Evolutionary conservation across 2,329 filamentous ascomycete genomes (phyloP).

Genomic region (Pseudocercospora macadamiae): DNA sequence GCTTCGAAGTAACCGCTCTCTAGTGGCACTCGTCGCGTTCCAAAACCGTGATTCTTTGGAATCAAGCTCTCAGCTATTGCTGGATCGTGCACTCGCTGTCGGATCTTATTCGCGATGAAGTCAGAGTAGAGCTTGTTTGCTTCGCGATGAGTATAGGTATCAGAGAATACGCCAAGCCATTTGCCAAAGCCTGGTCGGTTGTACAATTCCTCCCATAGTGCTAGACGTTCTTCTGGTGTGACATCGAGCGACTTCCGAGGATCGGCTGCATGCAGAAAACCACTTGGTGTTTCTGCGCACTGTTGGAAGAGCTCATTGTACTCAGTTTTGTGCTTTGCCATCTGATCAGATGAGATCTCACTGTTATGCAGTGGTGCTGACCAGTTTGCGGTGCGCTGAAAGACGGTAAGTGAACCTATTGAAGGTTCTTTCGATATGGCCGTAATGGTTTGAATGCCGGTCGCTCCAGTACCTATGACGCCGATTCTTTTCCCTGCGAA

Average conservation of each 20-base stretch:
- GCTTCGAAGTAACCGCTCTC: constrained; percentile 44
- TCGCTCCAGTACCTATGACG: constrained; percentile 46
- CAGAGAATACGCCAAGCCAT: constrained; percentile 34
- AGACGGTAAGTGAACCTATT: constrained; percentile 55
- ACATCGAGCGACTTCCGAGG: constrained; percentile 11
- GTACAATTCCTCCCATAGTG: constrained; percentile 17
- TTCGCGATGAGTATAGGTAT: constrained; percentile 49
- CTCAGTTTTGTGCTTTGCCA: constrained; percentile 49
- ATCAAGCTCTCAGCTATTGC: constrained; percentile 59
- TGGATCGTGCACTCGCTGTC: constrained; percentile 49
- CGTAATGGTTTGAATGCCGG: constrained; percentile 42
- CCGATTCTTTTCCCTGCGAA: constrained; percentile 41
- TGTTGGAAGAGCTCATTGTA: constrained; percentile 44
- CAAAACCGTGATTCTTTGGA: constrained; percentile 48
- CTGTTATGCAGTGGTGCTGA: constrained; percentile 57
- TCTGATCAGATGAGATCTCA: constrained; percentile 52
- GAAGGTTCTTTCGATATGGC: constrained; percentile 31
- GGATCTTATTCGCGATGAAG: constrained; percentile 46
- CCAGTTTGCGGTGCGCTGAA: constrained; percentile 68
- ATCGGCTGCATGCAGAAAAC: constrained; percentile 15
- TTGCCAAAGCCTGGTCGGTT: constrained; percentile 15
- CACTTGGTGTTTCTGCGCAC: constrained; percentile 4
- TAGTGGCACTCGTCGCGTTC: constrained; percentile 47
- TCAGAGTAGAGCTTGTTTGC: constrained; percentile 56
- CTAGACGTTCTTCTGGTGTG: constrained; percentile 11